A percentile compares a stretch with the other conserved stretches of the same genome.
These are phyloP conservation scores for Kondoa malvinella DNA, from an alignment of 768 basidiomycete species.

Conservation along the genomic window DNA sequence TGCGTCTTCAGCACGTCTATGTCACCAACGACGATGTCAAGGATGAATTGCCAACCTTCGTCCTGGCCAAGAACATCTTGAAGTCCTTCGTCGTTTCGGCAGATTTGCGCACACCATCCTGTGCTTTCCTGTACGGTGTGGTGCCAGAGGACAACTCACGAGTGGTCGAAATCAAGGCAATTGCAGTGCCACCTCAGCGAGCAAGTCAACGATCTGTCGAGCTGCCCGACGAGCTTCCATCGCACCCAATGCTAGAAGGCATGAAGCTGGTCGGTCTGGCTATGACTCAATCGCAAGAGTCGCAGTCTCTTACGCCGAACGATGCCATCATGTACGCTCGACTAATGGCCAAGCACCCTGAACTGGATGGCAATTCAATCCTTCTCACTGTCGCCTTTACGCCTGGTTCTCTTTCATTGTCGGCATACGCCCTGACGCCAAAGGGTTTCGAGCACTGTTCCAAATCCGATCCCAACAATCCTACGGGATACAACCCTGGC, in stretches of 20 bases:
- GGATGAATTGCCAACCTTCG: conserved; percentile 90
- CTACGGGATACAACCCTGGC: conserved; percentile 75
- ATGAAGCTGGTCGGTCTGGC: conserved; percentile 43
- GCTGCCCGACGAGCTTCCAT: conserved; percentile 70
- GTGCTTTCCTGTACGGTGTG: conserved; percentile 77
- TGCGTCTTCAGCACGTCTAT: conserved; percentile 95
- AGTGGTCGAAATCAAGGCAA: conserved; percentile 95
- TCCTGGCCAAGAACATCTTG: conserved; percentile 90
- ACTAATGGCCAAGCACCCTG: conserved; percentile 88
- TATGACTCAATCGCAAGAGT: conserved; percentile 72
- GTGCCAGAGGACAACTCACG: conserved; percentile 92
- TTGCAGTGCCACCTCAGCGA: conserved; percentile 94
- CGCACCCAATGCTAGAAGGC: conserved; percentile 90
- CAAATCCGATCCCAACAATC: conserved; percentile 70
- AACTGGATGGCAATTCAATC: conserved; percentile 74
- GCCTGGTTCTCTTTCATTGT: conserved; percentile 88
- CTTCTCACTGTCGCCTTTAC: conserved; percentile 92
- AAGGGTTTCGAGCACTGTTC: conserved; percentile 96
- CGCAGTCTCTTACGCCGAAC: conserved; percentile 75
- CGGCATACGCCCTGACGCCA: conserved; percentile 74
- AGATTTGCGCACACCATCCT: conserved; percentile 89
- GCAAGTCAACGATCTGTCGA: conserved; percentile 91
- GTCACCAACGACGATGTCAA: conserved; percentile 99
- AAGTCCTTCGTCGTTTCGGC: conserved; percentile 82
- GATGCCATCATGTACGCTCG: conserved; percentile 91